Evolutionary conservation across 805 yeast genomes (phyloP), one percentile per base, ranked within the genome.

Genomic region (Candida pseudofarinosa): DNA sequence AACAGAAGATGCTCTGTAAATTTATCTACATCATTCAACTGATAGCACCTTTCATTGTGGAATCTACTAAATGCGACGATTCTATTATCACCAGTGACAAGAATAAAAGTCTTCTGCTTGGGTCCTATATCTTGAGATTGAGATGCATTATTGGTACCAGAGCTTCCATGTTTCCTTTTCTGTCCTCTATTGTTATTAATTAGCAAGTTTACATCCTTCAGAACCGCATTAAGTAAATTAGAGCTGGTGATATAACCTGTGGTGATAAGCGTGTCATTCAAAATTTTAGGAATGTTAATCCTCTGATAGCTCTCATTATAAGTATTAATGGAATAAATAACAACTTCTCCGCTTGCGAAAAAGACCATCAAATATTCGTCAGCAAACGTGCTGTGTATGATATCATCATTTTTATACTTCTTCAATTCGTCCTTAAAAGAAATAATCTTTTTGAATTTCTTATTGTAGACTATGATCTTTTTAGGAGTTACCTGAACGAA

Each of bases 81-180:
- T 58, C 88, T 75, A 53, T 85, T 86, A 56, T 83, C 90, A 44
- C 88, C 90, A 1, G 90, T 84, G 4, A 83, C 86, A 37, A 83
- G 74, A 35, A 85, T 71, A 51, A 83, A 85, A 0, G 68, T 71
- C 42, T 67, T 71, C 52, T 54, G 69, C 61, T 52, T 68, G 2
- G 60, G 52, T 1, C 55, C 58, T 10, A 43, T 38, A 14, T 45
- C 52, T 35, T 39, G 44, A n/a, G 43, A 35, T 8, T 46, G 15
- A 2, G 33, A 15, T 3, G 58, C 12, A 2, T 42, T 14, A 16
- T 30, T 37, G 10, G 43, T 16, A 15, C 32, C 13, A 12, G 37
- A 31, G 4, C 36, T 45, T 8, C 54, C 46, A 28, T 49, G 59
- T 39, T 58, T 63, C 50, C 74, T 55, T 45, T 67, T 68, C 4